A percentile compares a stretch with the other conserved stretches of the same genome.
These are phyloP conservation scores for Colletotrichum musae DNA, from an alignment of 2,329 filamentous ascomycete genomes.

Conservation along the genomic window DNA sequence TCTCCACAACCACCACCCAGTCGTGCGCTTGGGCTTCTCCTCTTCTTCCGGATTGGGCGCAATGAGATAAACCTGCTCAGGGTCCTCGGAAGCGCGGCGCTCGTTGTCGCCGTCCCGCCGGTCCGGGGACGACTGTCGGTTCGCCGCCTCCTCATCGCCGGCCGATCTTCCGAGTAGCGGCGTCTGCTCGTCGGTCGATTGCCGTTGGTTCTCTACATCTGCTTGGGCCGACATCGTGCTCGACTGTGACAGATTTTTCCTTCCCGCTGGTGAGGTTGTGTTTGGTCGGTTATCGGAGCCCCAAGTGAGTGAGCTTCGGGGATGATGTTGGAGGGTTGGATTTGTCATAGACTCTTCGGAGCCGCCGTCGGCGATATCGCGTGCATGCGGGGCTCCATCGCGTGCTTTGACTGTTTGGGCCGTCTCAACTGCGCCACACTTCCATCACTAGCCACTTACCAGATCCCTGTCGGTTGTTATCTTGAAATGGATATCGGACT, in stretches of 20 bases:
- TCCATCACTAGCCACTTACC: slow-evolving; percentile 19
- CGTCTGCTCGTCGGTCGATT: slow-evolving; percentile 42
- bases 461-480: neutral
- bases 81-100: slow-evolving; percentile 14
- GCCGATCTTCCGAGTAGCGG: slow-evolving; percentile 42
- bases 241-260: neutral
- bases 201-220: slow-evolving; percentile 29
- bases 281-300: neutral
- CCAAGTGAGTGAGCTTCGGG: neutral
- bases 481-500: neutral
- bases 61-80: slow-evolving; percentile 34
- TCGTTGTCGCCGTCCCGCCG: slow-evolving; percentile 25
- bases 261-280: neutral
- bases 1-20: slow-evolving; percentile 53
- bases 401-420: slow-evolving; percentile 33
- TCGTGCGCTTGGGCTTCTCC: slow-evolving; percentile 26
- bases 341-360: slow-evolving; percentile 31
- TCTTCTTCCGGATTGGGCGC: slow-evolving; percentile 8
- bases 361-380: slow-evolving; percentile 34
- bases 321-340: slow-evolving; percentile 14
- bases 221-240: slow-evolving; percentile 21
- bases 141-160: slow-evolving; percentile 14
- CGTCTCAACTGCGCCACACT: slow-evolving; percentile 20
- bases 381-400: slow-evolving; percentile 38
- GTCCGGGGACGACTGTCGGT: slow-evolving; percentile 8